Percentiles rank a stretch among this genome's conserved stretches.
Conservation (phyloP, 2,329 filamentous ascomycete species). For the Lasiodiplodia gonubiensis region DNA sequence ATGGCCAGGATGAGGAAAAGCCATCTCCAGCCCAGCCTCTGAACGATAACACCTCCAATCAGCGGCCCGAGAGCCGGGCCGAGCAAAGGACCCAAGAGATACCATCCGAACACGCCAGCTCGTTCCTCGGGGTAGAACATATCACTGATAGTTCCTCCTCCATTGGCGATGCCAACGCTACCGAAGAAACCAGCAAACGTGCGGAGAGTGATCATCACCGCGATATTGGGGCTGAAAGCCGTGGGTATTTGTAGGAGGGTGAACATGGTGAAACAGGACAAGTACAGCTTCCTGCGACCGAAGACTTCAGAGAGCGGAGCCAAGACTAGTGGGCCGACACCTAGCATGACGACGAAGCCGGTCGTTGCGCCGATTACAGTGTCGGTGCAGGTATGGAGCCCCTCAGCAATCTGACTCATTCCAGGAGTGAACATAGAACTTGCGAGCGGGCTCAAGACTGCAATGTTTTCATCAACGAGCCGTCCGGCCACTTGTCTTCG, state of each 20-base stretch:
- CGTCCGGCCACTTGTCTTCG: background rate
- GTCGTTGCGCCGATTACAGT: conserved; percentile 58
- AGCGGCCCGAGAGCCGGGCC: conserved; percentile 52
- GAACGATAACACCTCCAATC: conserved; percentile 53
- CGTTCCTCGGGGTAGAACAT: conserved; percentile 56
- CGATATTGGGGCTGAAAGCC: conserved; percentile 56
- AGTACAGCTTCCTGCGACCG: conserved; percentile 52
- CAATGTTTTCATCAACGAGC: conserved; percentile 12
- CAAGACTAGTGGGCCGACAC: conserved; percentile 54
- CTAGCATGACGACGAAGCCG: conserved; percentile 57
- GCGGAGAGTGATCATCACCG: conserved; percentile 51
- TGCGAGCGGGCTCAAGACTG: conserved; percentile 54
- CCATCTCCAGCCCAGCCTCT: conserved; percentile 55
- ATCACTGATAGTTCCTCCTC: conserved; percentile 58
- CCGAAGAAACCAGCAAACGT: conserved; percentile 58
- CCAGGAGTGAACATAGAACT: conserved; percentile 60
- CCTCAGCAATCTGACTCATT: conserved; percentile 56
- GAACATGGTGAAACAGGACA: conserved; percentile 53
- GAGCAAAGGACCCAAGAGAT: conserved; percentile 51
- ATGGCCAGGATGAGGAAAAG: conserved; percentile 56
- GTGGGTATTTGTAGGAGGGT: conserved; percentile 55
- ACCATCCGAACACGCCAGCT: conserved; percentile 55
- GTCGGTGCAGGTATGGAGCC: conserved; percentile 49
- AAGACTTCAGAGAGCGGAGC: conserved; percentile 56
- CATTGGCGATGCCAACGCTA: conserved; percentile 57